Evolutionary conservation across 2,329 filamentous ascomycete species (phyloP).

Genomic region (Cercospora beticola): DNA sequence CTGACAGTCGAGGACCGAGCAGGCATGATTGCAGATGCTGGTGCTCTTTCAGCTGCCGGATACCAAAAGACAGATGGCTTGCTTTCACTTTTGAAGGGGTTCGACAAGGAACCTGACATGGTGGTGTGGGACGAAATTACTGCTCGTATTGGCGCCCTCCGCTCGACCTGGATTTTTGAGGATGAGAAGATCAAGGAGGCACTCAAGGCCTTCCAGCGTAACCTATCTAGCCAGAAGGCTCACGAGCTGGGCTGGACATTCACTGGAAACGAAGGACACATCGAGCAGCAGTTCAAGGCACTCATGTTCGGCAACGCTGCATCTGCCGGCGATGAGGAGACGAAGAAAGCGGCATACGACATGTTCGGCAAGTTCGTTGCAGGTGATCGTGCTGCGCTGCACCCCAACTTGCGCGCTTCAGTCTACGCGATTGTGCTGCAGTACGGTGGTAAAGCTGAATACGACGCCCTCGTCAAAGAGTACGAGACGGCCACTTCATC

Average conservation of each 20-base stretch:
- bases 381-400: slow-evolving; percentile 77
- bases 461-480: slow-evolving; percentile 72
- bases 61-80: slow-evolving; percentile 93
- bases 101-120: slow-evolving; percentile 78
- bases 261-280: slow-evolving; percentile 78
- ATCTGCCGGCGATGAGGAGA: slow-evolving; percentile 71
- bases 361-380: slow-evolving; percentile 84
- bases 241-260: slow-evolving; percentile 90
- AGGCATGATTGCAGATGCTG: slow-evolving; percentile 86
- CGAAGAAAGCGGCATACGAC: slow-evolving; percentile 77
- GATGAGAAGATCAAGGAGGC: slow-evolving; percentile 70
- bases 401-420: slow-evolving; percentile 84
- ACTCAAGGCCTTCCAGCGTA: slow-evolving; percentile 78
- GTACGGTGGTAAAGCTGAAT: slow-evolving; percentile 84
- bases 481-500: slow-evolving; percentile 73
- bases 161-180: slow-evolving; percentile 86
- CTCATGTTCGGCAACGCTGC: slow-evolving; percentile 85
- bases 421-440: slow-evolving; percentile 84
- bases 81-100: slow-evolving; percentile 79
- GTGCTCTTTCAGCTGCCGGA: slow-evolving; percentile 82
- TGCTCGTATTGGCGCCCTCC: slow-evolving; percentile 72
- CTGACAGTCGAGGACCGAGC: slow-evolving; percentile 87
- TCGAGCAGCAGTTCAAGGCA: slow-evolving; percentile 91
- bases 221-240: slow-evolving; percentile 74
- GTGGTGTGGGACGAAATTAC: slow-evolving; percentile 95